Percentiles rank a stretch among this genome's conserved stretches.
phyloP scores from a whole-genome alignment of 2,329 filamentous ascomycete genomes.

The Aspergillus chevalieri region DNA sequence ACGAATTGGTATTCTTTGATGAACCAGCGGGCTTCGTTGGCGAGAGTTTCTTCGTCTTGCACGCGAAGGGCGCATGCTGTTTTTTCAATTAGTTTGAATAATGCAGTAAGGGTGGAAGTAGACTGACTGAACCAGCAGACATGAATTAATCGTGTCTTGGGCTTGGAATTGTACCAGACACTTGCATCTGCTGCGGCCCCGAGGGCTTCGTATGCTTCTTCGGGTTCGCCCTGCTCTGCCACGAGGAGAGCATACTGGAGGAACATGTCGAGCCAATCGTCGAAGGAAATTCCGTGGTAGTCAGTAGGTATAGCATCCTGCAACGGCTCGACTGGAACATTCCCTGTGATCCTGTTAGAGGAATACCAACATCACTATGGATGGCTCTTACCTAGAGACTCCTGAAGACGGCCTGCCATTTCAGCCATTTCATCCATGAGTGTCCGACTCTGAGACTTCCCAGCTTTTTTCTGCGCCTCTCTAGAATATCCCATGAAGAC shows the following conservation, averaged over 20 bases:
- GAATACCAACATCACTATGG: neutral
- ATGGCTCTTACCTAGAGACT: constrained; percentile 30
- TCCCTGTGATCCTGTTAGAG: constrained; percentile 16
- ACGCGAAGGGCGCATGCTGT: constrained; percentile 73
- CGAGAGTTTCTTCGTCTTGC: constrained; percentile 69
- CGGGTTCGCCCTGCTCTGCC: constrained; percentile 59
- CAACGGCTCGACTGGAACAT: constrained; percentile 18
- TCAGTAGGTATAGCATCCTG: constrained; percentile 41
- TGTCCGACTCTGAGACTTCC: constrained; percentile 28
- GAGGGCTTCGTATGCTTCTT: constrained; percentile 73
- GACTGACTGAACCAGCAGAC: constrained; percentile 66
- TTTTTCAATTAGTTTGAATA: constrained; percentile 6
- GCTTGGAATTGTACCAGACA: constrained; percentile 67
- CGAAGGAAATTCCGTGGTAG: constrained; percentile 74
- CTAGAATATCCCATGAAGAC: constrained; percentile 46
- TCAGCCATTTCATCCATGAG: constrained; percentile 39
- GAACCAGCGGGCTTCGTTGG: constrained; percentile 71
- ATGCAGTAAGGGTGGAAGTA: neutral
- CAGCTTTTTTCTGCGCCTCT: constrained; percentile 33
- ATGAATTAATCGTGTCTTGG: constrained; percentile 66
- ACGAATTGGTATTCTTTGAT: constrained; percentile 75
- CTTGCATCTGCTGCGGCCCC: constrained; percentile 72
- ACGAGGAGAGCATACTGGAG: constrained; percentile 77
- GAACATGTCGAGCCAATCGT: constrained; percentile 84
- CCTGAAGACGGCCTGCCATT: constrained; percentile 40